Conservation (phyloP, 75 land plant genomes). For the Larix kaempferi region DNA sequence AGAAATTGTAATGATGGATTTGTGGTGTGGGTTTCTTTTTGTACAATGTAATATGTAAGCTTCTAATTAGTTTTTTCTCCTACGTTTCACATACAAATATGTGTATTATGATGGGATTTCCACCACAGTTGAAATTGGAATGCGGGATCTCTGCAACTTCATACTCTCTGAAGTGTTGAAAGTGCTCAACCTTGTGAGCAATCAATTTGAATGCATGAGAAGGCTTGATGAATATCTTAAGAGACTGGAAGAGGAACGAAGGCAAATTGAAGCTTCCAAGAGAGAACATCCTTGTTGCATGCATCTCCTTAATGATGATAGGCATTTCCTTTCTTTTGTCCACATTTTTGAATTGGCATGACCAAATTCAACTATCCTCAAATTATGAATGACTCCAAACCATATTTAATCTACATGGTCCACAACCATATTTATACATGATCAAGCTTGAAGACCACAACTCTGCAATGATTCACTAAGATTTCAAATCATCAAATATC, state of each 20-base stretch:
- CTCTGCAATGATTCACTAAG: too few relatives aligned
- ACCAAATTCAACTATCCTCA: background rate
- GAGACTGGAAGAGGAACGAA: slow-evolving; percentile 61
- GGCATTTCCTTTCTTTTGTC: background rate
- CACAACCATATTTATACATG: too few relatives aligned
- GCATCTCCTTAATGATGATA: slow-evolving; percentile 65
- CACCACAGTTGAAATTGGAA: slow-evolving; percentile 6
- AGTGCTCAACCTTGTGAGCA: background rate
- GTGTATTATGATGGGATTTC: background rate
- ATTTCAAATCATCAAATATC: too few relatives aligned
- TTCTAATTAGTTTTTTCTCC: background rate
- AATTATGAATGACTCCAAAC: too few relatives aligned
- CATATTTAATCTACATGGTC: too few relatives aligned
- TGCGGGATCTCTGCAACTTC: background rate
- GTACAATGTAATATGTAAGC: background rate
- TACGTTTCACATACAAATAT: background rate
- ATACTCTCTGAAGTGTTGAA: slow-evolving; percentile 2
- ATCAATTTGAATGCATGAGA: slow-evolving; percentile 11
- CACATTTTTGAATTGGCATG: background rate
- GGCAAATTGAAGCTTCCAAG: slow-evolving; percentile 84
- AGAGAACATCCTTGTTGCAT: slow-evolving; percentile 81
- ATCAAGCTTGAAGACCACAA: too few relatives aligned
- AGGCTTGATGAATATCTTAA: slow-evolving; percentile 36
- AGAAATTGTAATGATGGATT: background rate
- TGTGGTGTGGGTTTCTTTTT: background rate